phyloP scores from a whole-genome alignment of 2,329 filamentous ascomycete genomes.

The Pseudopyricularia cyperi region DNA sequence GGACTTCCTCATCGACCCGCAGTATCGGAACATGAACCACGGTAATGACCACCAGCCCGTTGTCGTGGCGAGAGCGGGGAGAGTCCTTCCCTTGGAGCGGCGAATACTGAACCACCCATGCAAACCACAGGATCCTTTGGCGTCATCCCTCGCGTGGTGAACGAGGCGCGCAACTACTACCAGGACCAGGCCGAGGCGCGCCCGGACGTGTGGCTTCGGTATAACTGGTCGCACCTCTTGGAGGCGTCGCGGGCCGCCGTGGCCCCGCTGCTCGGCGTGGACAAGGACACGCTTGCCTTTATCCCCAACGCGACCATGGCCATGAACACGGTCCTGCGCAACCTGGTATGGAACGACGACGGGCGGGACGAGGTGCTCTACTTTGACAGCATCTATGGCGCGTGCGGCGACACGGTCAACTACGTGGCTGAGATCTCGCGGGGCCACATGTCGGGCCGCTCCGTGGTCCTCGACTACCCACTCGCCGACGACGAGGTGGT shows the following conservation, averaged over 20 bases:
- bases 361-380: constrained; percentile 68
- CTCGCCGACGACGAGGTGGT: constrained; percentile 56
- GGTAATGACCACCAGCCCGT: constrained; percentile 34
- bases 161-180: constrained; percentile 44
- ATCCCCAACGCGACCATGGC: constrained; percentile 71
- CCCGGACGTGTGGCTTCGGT: constrained; percentile 68
- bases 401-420: constrained; percentile 60
- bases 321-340: constrained; percentile 68
- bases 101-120: not conserved
- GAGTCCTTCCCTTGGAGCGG: not conserved
- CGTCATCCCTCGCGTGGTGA: constrained; percentile 53
- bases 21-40: constrained; percentile 67
- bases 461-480: constrained; percentile 55
- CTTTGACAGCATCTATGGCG: constrained; percentile 69
- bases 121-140: constrained; percentile 58
- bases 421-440: constrained; percentile 55
- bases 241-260: constrained; percentile 52
- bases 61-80: not conserved
- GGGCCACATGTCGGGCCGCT: constrained; percentile 27
- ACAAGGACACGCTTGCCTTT: constrained; percentile 56
- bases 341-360: constrained; percentile 51
- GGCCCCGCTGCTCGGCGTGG: constrained; percentile 49
- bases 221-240: constrained; percentile 48
- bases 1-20: constrained; percentile 50
- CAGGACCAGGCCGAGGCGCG: constrained; percentile 53